Percentiles rank a stretch among this genome's conserved stretches.
Evolutionary conservation across 345 rosid species (phyloP).

Genomic region (Noccaea bulbosa): DNA sequence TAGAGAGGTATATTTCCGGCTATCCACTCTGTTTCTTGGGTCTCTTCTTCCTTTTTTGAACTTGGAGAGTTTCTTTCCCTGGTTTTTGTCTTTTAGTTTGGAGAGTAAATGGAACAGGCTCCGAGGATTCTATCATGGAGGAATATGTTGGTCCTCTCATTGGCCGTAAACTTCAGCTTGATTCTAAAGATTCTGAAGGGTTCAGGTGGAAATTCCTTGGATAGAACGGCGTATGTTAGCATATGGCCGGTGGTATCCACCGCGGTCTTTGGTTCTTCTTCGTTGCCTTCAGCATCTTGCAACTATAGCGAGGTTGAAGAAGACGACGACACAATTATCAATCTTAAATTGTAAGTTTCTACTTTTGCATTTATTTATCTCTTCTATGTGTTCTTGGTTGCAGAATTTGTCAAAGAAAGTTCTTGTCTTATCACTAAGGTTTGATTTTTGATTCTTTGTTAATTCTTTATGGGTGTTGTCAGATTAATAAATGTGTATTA

Average conservation of each 20-base stretch:
- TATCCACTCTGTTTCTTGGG: conserved; percentile 25
- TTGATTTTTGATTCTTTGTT: conserved; percentile 3
- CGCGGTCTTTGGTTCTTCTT: conserved; percentile 21
- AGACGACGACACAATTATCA: conserved; percentile 53
- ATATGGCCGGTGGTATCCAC: conserved; percentile 23
- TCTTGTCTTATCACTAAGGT: background rate
- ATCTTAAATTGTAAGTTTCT: conserved; percentile 66
- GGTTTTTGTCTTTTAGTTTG: conserved; percentile 15
- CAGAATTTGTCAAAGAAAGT: background rate
- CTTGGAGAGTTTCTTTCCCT: background rate
- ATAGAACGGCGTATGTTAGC: conserved; percentile 17
- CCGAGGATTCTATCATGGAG: conserved; percentile 50
- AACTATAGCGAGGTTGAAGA: conserved; percentile 37
- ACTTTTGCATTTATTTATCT: background rate
- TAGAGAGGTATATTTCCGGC: conserved; percentile 6
- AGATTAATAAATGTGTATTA: conserved; percentile 16
- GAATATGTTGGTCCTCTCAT: conserved; percentile 64
- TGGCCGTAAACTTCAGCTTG: conserved; percentile 70
- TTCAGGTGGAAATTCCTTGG: conserved; percentile 35
- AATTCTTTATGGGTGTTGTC: conserved; percentile 5
- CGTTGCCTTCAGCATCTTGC: conserved; percentile 33
- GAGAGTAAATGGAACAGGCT: conserved; percentile 50
- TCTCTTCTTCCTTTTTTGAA: conserved; percentile 12
- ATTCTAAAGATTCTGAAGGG: conserved; percentile 50
- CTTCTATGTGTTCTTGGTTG: background rate